Conservation (phyloP, 345 rosid genomes). For the Populus tremula region DNA sequence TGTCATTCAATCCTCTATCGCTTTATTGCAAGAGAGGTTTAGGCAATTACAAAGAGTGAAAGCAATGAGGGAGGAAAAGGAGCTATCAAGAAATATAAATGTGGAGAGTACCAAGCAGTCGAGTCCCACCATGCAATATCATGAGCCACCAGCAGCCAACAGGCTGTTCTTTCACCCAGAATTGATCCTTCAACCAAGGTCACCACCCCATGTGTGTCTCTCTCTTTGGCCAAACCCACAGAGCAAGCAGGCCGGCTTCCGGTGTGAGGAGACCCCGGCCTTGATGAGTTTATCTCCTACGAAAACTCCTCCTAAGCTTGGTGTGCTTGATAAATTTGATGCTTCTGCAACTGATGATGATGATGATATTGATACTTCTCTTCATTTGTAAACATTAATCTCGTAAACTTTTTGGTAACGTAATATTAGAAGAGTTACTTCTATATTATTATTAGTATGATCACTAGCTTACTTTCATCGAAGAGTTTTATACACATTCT, state of each 20-base stretch:
- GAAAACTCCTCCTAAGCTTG: not conserved
- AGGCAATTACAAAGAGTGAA: constrained; percentile 54
- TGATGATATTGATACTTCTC: constrained; percentile 10
- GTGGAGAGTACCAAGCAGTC: not conserved
- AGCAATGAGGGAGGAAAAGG: constrained; percentile 61
- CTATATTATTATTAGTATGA: not conserved
- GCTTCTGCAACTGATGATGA: not conserved
- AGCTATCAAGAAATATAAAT: constrained; percentile 34
- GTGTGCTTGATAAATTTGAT: not conserved
- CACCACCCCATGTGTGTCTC: not conserved
- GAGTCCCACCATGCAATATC: not conserved
- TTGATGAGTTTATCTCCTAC: not conserved
- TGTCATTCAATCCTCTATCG: constrained; percentile 58
- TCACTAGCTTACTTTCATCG: not conserved
- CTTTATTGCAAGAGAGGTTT: constrained; percentile 74
- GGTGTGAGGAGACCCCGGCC: not conserved
- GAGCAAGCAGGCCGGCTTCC: not conserved
- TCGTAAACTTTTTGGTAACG: not conserved
- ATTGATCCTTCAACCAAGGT: not conserved
- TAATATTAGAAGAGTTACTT: not conserved
- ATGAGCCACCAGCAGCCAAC: not conserved
- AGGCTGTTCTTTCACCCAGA: constrained; percentile 4
- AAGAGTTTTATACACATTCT: too few species aligned
- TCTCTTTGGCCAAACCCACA: not conserved
- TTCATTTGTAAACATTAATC: constrained; percentile 2